phyloP scores from a whole-genome alignment of 1,284 basidiomycete species.

The Irpex lacteus region DNA sequence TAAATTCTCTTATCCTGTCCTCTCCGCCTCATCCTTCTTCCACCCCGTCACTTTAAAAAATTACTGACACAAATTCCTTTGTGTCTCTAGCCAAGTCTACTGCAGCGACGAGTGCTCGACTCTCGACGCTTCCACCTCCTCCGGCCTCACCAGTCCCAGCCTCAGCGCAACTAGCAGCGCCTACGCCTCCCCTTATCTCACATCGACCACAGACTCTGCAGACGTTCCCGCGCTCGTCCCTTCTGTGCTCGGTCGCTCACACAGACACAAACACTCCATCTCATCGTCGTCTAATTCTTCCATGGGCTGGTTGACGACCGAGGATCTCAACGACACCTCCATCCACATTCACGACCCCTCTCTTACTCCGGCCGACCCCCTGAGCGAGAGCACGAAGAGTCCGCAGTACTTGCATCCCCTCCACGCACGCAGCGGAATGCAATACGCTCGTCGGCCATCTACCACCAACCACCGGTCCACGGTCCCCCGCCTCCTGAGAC shows the following conservation, averaged over 20 bases:
- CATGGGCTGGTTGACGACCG: constrained; percentile 47
- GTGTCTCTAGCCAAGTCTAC: constrained; percentile 55
- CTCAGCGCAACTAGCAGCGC: constrained; percentile 48
- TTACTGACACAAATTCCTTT: constrained; percentile 8
- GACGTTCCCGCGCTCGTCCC: constrained; percentile 31
- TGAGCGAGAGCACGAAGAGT: constrained; percentile 21
- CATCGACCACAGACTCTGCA: constrained; percentile 40
- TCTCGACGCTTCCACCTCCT: constrained; percentile 59
- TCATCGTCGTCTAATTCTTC: constrained; percentile 41
- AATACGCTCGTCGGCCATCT: constrained; percentile 66
- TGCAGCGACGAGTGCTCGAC: constrained; percentile 71
- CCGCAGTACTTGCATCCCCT: constrained; percentile 17
- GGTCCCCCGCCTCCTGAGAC: constrained; percentile 54
- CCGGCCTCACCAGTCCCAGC: constrained; percentile 42
- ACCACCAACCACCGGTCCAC: constrained; percentile 66
- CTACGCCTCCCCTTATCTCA: constrained; percentile 63
- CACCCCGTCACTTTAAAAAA: not conserved
- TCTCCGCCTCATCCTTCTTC: not conserved
- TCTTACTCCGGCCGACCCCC: constrained; percentile 3
- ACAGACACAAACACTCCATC: constrained; percentile 13
- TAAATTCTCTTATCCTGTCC: not conserved
- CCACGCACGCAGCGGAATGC: not conserved
- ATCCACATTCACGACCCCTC: not conserved
- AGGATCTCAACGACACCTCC: constrained; percentile 19
- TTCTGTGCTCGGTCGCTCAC: constrained; percentile 44